A percentile compares a stretch with the other conserved stretches of the same genome.
phyloP scores from a whole-genome alignment of 1,284 basidiomycete genomes.

The Boletus coffeatus region DNA sequence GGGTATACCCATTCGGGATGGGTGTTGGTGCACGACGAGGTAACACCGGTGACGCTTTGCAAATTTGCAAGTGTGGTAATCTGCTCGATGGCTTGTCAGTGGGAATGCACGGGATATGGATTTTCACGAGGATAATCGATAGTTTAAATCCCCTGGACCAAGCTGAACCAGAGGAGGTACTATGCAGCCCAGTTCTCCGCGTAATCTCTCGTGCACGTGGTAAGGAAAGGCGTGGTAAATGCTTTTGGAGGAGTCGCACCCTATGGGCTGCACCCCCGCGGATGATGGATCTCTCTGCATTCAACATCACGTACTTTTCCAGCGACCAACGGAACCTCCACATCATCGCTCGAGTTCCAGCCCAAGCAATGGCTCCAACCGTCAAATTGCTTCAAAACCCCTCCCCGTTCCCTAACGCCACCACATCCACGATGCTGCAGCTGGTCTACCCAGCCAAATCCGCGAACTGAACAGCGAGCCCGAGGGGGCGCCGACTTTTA shows the following conservation, averaged over 20 bases:
- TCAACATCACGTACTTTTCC: constrained; percentile 55
- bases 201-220: too few species aligned
- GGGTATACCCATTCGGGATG: too few species aligned
- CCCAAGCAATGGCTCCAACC: constrained; percentile 27
- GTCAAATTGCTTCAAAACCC: constrained; percentile 6
- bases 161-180: background rate
- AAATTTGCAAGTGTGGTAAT: background rate
- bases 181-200: too few species aligned
- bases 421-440: constrained; percentile 38
- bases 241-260: constrained; percentile 20
- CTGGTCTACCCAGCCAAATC: constrained; percentile 61
- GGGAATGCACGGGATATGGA: background rate
- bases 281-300: constrained; percentile 54
- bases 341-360: constrained; percentile 46
- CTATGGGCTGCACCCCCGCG: constrained; percentile 47
- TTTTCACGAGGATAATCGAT: background rate
- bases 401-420: constrained; percentile 11
- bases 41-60: too few species aligned
- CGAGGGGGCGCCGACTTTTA: constrained; percentile 69
- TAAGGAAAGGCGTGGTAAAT: too few species aligned
- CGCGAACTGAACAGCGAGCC: constrained; percentile 52
- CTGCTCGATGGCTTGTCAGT: background rate
- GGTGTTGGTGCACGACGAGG: too few species aligned
- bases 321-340: constrained; percentile 53
- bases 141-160: background rate